Evolutionary conservation across 2,329 filamentous ascomycete genomes (phyloP), one percentile per base, ranked within the genome.

Genomic region (Ophiostoma australiae): DNA sequence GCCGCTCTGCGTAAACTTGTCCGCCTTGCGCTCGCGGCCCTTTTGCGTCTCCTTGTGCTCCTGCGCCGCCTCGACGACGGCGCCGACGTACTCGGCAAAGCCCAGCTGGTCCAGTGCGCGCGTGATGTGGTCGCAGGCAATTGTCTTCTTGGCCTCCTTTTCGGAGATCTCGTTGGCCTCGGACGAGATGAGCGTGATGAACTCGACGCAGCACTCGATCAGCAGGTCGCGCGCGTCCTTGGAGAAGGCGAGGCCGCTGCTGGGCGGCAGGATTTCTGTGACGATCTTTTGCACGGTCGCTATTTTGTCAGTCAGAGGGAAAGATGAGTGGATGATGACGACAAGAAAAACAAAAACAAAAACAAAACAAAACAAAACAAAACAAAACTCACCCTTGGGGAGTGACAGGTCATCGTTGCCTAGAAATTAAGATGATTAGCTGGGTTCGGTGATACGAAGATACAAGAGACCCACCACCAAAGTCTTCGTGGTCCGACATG

Each of bases 91-190:
- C 76, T 97, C 93, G 11, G 89, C 86, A 79, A 98, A 99, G 1
- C 94, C 95, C 27, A 99, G 87, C 77, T 97, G 92, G 76, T 94
- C 91, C 61, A 99, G 86, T 0, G 95, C 95, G 78, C 94, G 94
- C 78, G 94, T 96, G 76, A 99, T 96, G 82, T 99, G 95, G 77
- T 99, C 95, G 80, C 93, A 97, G 15, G 94, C 94, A 76, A 99
- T 99, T 4, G 95, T 99, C 86, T 99, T 99, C 84, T 99, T 99
- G 68, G 94, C 93, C 78, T 99, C 95, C 81, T 97, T 97, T 80
- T 99, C 95, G 15, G 94, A 96, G 74, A 99, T 99, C 77, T 99
- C 95, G 81, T 99, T 99, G 73, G 95, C 95, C 82, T 99, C 94
- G 67, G 93, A 97, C n/a, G 94, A 97, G 76, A 99, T 91, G 77